Conservation (phyloP, 176 grass and related monocot species). For the Avena insularis region DNA sequence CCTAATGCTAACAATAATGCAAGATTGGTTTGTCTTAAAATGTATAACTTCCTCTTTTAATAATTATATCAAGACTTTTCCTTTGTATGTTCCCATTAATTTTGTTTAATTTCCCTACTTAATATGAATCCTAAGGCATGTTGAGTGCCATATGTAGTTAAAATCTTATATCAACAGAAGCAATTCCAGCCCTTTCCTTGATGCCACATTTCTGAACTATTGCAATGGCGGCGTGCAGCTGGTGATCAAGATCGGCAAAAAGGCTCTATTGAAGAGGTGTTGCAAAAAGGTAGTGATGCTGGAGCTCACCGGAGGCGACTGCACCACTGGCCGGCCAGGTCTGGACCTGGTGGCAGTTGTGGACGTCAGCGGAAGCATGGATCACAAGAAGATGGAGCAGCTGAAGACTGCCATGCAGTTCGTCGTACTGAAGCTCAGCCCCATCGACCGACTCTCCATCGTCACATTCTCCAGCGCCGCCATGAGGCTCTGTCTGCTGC, state of each 20-base stretch:
- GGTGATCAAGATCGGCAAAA: not conserved
- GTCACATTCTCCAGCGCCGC: not conserved
- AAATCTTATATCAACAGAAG: too few relatives aligned
- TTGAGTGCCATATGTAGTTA: too few relatives aligned
- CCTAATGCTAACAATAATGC: too few relatives aligned
- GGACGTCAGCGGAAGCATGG: constrained; percentile 18
- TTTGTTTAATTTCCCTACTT: too few relatives aligned
- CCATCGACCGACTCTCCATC: constrained; percentile 23
- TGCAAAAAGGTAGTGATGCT: constrained; percentile 12
- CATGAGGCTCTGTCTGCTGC: not conserved
- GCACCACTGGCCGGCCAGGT: not conserved
- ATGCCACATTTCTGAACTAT: too few relatives aligned
- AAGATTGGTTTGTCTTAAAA: too few relatives aligned
- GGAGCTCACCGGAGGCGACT: constrained; percentile 32
- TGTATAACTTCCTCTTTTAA: too few relatives aligned
- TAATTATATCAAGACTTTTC: too few relatives aligned
- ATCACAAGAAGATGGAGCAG: not conserved
- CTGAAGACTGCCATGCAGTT: constrained; percentile 19
- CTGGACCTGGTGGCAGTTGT: constrained; percentile 41
- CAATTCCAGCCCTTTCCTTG: too few relatives aligned
- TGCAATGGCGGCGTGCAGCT: not conserved
- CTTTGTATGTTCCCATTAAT: too few relatives aligned
- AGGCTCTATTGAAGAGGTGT: not conserved
- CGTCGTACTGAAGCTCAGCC: constrained; percentile 26
- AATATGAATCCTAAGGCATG: too few relatives aligned